phyloP scores from a whole-genome alignment of 202 grass and related monocot species.

The Schoenoplectus triqueter region DNA sequence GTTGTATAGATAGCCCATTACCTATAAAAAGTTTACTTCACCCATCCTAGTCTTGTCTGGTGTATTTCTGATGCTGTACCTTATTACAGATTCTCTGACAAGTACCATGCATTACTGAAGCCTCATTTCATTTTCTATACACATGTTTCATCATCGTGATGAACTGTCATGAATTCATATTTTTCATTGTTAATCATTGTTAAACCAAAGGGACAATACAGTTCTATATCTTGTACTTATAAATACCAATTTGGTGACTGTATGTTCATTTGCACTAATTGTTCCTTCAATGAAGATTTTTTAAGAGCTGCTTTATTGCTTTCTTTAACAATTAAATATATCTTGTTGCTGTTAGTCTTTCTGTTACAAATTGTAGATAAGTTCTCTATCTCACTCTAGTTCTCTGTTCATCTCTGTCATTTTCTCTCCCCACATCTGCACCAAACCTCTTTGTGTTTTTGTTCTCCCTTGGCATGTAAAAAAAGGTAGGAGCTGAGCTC shows the following conservation, averaged over 20 bases:
- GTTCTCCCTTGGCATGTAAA: not conserved
- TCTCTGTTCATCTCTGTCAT: not conserved
- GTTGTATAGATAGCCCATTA: slow-evolving; percentile 6
- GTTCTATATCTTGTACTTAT: not conserved
- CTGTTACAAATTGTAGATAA: slow-evolving; percentile 1
- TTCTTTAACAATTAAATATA: not conserved
- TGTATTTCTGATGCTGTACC: not conserved
- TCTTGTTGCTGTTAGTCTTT: not conserved
- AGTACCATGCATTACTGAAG: not conserved
- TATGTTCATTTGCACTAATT: not conserved
- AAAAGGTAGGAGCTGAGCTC: not conserved
- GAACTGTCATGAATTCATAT: not conserved
- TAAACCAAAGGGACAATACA: slow-evolving; percentile 8
- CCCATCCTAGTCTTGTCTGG: not conserved
- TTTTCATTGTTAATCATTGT: not conserved
- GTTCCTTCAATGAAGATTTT: slow-evolving; percentile 2
- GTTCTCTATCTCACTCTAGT: not conserved
- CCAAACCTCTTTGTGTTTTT: not conserved
- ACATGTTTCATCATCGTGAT: not conserved
- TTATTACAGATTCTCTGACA: not conserved
- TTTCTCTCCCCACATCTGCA: not conserved
- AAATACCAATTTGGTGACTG: slow-evolving; percentile 12
- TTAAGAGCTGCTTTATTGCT: not conserved
- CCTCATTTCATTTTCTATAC: not conserved
- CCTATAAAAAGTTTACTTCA: slow-evolving; percentile 3